Evolutionary conservation across 1,284 basidiomycete genomes (phyloP), one percentile per base, ranked within the genome.

Genomic region (Boletus semigastroideus): DNA sequence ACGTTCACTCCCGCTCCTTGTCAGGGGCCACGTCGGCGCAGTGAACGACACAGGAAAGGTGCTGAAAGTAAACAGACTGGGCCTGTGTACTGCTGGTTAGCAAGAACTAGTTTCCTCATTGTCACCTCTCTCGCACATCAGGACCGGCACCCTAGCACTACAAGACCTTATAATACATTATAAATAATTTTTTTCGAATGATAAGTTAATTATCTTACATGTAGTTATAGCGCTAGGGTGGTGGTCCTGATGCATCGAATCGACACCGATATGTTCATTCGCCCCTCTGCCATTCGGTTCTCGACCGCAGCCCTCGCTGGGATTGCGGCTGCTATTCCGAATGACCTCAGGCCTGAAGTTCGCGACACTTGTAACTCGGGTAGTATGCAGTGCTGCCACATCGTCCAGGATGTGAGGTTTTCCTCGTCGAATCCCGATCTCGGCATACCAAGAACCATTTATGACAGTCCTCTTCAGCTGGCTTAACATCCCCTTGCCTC

Each of bases 261-360:
- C n/a, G n/a, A 39, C 9, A 25, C 17, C 19, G 47, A 43, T 5
- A 65, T 64, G 61, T 56, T 54, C 42, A 37, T 51, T 48, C 55
- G 33, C n/a, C 25, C 41, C 14, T 49, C 45, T 50, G 20, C 45
- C 28, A 6, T 55, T 31, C 2, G 58, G 27, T 38, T 55, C 46
- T 51, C 52, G 5, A 14, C 51, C 39, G 8, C 49, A 7, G 49
- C 53, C 19, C 36, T 63, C 19, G 40, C 42, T 19, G 53, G 46
- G 10, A 30, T 49, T 22, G 48, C 42, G 5, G 17, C 22, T 11
- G 60, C 62, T 28, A 48, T 41, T 5, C 58, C 59, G 5, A 20
- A 17, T 28, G 34, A 28, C 19, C n/a, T 51, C n/a, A 42, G 36
- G 5, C 47, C 14, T 27, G 54, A 54, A 11, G 17, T 45, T 12